Evolutionary conservation across 345 rosid species (phyloP).

Genomic region (Salix dunnii): DNA sequence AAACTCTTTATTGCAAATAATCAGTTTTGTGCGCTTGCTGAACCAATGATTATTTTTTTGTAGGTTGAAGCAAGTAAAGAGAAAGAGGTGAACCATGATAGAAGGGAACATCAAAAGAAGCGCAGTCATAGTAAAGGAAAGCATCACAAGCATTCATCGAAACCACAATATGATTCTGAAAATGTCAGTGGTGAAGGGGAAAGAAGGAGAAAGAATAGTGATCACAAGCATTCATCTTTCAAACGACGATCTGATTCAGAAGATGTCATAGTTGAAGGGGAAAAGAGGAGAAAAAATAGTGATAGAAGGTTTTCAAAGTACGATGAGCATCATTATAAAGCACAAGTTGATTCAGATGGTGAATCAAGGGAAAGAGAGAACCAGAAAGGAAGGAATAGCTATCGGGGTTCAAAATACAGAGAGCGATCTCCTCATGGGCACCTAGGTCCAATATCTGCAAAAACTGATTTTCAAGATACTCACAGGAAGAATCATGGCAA

Average conservation of each 20-base stretch:
- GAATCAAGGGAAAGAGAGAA: conserved; percentile 39
- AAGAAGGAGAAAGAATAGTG: conserved; percentile 26
- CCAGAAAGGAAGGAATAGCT: conserved; percentile 23
- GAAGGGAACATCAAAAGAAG: conserved; percentile 34
- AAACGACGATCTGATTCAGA: conserved; percentile 30
- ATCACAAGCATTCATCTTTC: conserved; percentile 40
- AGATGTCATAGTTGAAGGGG: conserved; percentile 30
- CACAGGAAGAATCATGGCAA: conserved; percentile 34
- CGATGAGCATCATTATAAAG: conserved; percentile 27
- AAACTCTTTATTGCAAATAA: neutral
- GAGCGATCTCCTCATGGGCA: conserved; percentile 28
- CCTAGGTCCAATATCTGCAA: conserved; percentile 22
- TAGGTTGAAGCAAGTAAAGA: conserved; percentile 50
- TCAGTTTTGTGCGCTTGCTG: neutral
- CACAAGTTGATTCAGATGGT: conserved; percentile 30
- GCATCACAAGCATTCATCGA: conserved; percentile 37
- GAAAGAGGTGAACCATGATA: conserved; percentile 36
- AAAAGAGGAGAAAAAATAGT: conserved; percentile 25
- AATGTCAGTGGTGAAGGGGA: conserved; percentile 27
- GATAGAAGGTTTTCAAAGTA: conserved; percentile 23
- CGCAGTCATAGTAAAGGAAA: conserved; percentile 35
- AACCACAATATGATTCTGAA: conserved; percentile 28
- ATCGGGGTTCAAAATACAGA: conserved; percentile 29
- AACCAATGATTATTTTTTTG: neutral
- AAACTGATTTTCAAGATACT: conserved; percentile 26